These are phyloP conservation scores for Isabelozyma rhagii DNA, from an alignment of 805 yeast species.

Conservation along the genomic window DNA sequence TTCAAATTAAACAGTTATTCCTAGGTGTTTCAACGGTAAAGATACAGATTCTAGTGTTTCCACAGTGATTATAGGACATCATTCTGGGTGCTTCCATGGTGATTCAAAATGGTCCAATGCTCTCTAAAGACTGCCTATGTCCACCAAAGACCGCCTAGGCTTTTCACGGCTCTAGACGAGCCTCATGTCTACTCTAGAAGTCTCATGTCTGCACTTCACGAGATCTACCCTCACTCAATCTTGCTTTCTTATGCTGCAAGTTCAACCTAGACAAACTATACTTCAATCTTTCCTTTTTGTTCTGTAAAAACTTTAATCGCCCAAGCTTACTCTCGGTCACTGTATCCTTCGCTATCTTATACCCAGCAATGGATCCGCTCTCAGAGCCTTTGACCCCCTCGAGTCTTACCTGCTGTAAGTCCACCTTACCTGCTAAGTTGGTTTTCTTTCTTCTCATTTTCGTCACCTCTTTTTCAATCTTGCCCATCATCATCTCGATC, in stretches of 20 bases:
- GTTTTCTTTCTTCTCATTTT: constrained; percentile 30
- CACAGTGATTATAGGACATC: too few relatives aligned
- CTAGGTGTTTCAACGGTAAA: too few relatives aligned
- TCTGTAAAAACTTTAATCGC: constrained; percentile 34
- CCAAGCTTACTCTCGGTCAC: constrained; percentile 35
- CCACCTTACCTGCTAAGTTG: constrained; percentile 32
- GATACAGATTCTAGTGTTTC: too few relatives aligned
- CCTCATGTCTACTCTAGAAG: too few relatives aligned
- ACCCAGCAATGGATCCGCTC: constrained; percentile 5
- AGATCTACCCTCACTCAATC: constrained; percentile 7
- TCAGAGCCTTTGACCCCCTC: constrained; percentile 13
- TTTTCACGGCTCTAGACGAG: too few relatives aligned
- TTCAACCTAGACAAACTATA: constrained; percentile 28
- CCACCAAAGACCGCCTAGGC: too few relatives aligned
- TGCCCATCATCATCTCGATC: constrained; percentile 25
- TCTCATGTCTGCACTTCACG: background rate
- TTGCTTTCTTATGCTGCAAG: constrained; percentile 15
- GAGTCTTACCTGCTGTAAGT: constrained; percentile 39
- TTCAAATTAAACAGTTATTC: too few relatives aligned
- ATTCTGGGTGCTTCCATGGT: too few relatives aligned
- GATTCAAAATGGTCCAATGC: too few relatives aligned
- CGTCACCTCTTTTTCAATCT: constrained; percentile 28
- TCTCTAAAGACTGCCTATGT: too few relatives aligned
- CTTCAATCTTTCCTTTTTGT: constrained; percentile 44
- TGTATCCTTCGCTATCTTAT: constrained; percentile 12